Percentiles rank a stretch among this genome's conserved stretches.
Conservation (phyloP, 2,329 filamentous ascomycete species). For the Emericellopsis cladophorae region DNA sequence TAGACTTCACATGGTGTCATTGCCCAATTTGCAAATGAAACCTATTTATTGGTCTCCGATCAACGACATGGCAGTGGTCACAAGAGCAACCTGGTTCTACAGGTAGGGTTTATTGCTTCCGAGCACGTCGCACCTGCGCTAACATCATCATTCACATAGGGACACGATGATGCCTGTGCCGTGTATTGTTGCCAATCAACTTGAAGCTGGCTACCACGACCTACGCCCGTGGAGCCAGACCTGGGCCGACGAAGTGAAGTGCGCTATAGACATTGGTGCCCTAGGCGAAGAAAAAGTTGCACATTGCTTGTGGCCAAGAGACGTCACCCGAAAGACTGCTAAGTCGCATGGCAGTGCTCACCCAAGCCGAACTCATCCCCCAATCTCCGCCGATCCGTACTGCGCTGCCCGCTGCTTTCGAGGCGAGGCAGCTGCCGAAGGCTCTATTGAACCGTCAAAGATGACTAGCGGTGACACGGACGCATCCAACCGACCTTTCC, state of each 20-base stretch:
- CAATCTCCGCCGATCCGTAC: slow-evolving; percentile 39
- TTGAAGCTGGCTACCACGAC: slow-evolving; percentile 83
- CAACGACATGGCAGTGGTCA: slow-evolving; percentile 73
- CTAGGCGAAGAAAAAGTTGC: slow-evolving; percentile 85
- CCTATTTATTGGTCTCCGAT: slow-evolving; percentile 97
- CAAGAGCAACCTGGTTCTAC: slow-evolving; percentile 94
- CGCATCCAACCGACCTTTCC: slow-evolving; percentile 42
- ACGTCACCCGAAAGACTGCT: slow-evolving; percentile 11
- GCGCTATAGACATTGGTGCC: slow-evolving; percentile 80
- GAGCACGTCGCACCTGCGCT: slow-evolving; percentile 3
- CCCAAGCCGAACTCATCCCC: slow-evolving; percentile 16
- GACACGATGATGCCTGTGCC: slow-evolving; percentile 90
- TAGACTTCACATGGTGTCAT: slow-evolving; percentile 75
- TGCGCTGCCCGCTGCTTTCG: slow-evolving; percentile 47
- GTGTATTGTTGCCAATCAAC: slow-evolving; percentile 72
- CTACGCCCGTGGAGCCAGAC: slow-evolving; percentile 82
- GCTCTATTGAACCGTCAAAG: slow-evolving; percentile 24
- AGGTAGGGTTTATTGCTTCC: slow-evolving; percentile 26
- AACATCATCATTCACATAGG: slow-evolving; percentile 15
- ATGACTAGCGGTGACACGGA: slow-evolving; percentile 12
- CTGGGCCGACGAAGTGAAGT: slow-evolving; percentile 83
- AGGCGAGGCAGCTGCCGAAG: slow-evolving; percentile 46
- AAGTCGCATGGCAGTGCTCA: slow-evolving; percentile 4
- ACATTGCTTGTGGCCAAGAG: slow-evolving; percentile 67
- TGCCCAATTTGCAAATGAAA: slow-evolving; percentile 78